phyloP scores from a whole-genome alignment of 2,329 filamentous ascomycete genomes.

The Akanthomyces uredinophilus region DNA sequence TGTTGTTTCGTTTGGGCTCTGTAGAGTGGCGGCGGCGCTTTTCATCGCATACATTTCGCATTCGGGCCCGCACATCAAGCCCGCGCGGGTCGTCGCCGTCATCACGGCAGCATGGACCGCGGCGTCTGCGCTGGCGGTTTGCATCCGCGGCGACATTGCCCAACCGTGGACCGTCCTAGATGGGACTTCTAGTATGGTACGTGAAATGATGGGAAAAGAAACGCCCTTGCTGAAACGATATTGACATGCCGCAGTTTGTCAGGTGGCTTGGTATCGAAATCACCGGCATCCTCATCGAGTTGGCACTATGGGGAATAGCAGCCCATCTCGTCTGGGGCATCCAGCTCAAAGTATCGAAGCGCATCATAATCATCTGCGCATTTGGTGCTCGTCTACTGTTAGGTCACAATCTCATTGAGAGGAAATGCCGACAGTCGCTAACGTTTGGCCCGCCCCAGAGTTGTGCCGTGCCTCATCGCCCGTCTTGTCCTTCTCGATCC shows the following conservation, averaged over 20 bases:
- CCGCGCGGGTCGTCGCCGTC: not conserved
- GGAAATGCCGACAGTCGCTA: not conserved
- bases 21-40: not conserved
- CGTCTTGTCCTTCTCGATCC: constrained; percentile 6
- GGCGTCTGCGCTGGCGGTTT: not conserved
- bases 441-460: not conserved
- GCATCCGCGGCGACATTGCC: not conserved
- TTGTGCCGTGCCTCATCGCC: not conserved
- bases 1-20: constrained; percentile 1
- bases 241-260: not conserved
- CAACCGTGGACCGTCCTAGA: not conserved
- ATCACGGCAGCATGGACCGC: not conserved
- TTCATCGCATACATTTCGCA: constrained; percentile 2
- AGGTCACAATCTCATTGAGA: fast-evolving
- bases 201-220: too few species aligned
- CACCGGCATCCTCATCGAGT: not conserved
- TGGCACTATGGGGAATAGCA: not conserved
- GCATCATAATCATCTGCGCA: not conserved
- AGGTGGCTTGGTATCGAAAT: not conserved
- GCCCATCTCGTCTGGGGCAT: constrained; percentile 9
- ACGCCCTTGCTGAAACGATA: not conserved
- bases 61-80: not conserved
- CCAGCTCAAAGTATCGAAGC: not conserved
- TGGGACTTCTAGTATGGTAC: not conserved
- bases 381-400: constrained; percentile 8